Evolutionary conservation across 495 filamentous ascomycete species (phyloP).

Genomic region (Penicillium waksmanii): DNA sequence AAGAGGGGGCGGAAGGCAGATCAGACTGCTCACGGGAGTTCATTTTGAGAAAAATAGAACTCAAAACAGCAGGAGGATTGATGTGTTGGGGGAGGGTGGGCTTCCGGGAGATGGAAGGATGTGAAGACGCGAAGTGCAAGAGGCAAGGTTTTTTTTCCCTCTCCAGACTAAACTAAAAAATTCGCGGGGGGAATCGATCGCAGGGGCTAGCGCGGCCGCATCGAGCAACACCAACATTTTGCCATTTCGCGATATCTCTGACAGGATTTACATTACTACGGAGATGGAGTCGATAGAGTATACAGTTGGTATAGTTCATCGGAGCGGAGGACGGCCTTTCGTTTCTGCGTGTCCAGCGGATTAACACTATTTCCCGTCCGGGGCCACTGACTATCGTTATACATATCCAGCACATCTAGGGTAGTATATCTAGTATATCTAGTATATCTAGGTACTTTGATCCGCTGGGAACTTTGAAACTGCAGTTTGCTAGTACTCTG

Average conservation of each 20-base stretch:
- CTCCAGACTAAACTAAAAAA: conserved; percentile 35
- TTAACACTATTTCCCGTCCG: conserved; percentile 32
- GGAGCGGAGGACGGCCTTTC: conserved; percentile 48
- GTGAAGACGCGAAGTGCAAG: conserved; percentile 40
- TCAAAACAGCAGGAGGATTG: conserved; percentile 12
- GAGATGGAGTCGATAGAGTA: too few species aligned
- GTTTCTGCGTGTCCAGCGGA: conserved; percentile 55
- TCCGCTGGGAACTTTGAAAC: too few species aligned
- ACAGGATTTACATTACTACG: background rate
- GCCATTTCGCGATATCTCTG: conserved; percentile 6
- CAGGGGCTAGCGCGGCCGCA: conserved; percentile 49
- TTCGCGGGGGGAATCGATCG: conserved; percentile 40
- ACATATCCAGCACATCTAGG: too few species aligned
- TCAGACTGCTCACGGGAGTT: conserved; percentile 53
- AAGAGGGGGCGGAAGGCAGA: conserved; percentile 52
- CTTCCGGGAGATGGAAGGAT: conserved; percentile 33
- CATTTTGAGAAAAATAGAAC: conserved; percentile 32
- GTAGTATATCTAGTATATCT: too few species aligned
- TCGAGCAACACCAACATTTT: conserved; percentile 42
- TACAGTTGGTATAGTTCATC: conserved; percentile 28
- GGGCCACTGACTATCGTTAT: too few species aligned
- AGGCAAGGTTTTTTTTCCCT: conserved; percentile 42
- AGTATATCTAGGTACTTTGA: too few species aligned
- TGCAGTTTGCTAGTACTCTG: too few species aligned
- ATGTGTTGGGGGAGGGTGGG: conserved; percentile 27